Evolutionary conservation across 2,329 filamentous ascomycete species (phyloP).

Genomic region (Aschersonia sp.): DNA sequence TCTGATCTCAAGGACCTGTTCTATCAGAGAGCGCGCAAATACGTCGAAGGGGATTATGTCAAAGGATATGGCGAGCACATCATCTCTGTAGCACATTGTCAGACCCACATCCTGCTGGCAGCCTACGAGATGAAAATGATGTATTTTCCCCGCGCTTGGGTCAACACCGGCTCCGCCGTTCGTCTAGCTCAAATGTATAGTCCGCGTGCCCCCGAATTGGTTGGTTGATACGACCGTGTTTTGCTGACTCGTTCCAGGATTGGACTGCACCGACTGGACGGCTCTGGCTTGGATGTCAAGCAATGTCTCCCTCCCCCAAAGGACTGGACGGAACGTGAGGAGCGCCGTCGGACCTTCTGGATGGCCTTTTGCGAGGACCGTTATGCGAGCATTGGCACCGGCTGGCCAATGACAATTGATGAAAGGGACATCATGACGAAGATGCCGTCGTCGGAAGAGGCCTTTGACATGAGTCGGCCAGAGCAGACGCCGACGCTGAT

Average conservation of each 20-base stretch:
- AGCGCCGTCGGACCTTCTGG: conserved; percentile 88
- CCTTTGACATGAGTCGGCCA: conserved; percentile 66
- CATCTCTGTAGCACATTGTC: conserved; percentile 73
- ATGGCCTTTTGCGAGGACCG: conserved; percentile 81
- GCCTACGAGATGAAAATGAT: conserved; percentile 94
- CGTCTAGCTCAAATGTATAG: conserved; percentile 66
- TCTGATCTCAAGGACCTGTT: conserved; percentile 69
- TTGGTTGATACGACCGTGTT: too few relatives aligned
- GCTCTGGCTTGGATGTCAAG: conserved; percentile 73
- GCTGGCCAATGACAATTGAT: conserved; percentile 91
- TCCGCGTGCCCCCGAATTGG: neutral
- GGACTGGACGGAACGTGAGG: conserved; percentile 90
- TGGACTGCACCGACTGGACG: conserved; percentile 77
- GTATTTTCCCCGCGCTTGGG: conserved; percentile 92
- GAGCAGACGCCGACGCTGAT: conserved; percentile 56
- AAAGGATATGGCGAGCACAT: conserved; percentile 84
- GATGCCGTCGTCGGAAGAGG: conserved; percentile 70
- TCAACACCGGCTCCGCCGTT: conserved; percentile 73
- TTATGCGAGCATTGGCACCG: conserved; percentile 89
- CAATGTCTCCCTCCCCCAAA: conserved; percentile 74
- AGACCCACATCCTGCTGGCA: conserved; percentile 67
- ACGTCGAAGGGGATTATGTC: conserved; percentile 78
- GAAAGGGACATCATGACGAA: conserved; percentile 83
- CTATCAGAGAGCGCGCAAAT: conserved; percentile 79
- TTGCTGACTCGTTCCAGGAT: conserved; percentile 44